Base-by-base conservation (phyloP, 2,329 filamentous ascomycete species). In the Didymella keratinophila region DNA sequence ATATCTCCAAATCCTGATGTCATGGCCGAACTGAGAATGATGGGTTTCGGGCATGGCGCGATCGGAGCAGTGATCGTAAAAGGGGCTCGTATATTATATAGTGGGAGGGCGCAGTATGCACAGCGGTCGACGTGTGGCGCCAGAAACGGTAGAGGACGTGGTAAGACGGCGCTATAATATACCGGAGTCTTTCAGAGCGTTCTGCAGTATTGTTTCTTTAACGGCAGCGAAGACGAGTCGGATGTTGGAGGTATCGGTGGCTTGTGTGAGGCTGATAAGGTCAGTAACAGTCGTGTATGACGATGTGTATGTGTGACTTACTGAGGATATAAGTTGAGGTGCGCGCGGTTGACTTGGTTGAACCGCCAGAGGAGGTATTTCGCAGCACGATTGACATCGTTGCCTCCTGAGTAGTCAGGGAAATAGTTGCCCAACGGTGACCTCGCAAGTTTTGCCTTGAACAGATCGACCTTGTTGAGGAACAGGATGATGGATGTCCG, bases 351-450 rank as follows among this genome's bases (percentile, higher is more conserved):
- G 64, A 99, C 95, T 79, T 99, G 95, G 71, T 98, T 99, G 78
- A 99, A 99, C 71, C 95, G 88, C 95, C 95, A 99, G 9, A 99
- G 84, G 28, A 99, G 84, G 74, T 99, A 99, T 78, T 99, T 99
- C 54, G 95, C 95, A 5, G 95, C 95, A 76, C 96, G 92, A 78
- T 98, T 98, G 72, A 98, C 93, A 78, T 99, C 95, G 76, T 96
- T 96, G 48, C 95, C 95, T 28, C 95, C 95, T 0, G 93, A 97
- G 76, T 99, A 99, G 77, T 99, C 95, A 0, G 93, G 94, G 73
- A 99, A 99, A 78, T 98, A 99, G 75, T 94, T 97, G 69, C 89
- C 91, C 44, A 99, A 79, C 0, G 95, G 94, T 54, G 93, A 97
- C 63, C 93, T 87, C 54, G 87, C 87, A 27, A 99, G 87, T 78